A percentile compares a stretch with the other conserved stretches of the same genome.
Conservation (phyloP, 495 filamentous ascomycete genomes). For the Penicillium arizonense region DNA sequence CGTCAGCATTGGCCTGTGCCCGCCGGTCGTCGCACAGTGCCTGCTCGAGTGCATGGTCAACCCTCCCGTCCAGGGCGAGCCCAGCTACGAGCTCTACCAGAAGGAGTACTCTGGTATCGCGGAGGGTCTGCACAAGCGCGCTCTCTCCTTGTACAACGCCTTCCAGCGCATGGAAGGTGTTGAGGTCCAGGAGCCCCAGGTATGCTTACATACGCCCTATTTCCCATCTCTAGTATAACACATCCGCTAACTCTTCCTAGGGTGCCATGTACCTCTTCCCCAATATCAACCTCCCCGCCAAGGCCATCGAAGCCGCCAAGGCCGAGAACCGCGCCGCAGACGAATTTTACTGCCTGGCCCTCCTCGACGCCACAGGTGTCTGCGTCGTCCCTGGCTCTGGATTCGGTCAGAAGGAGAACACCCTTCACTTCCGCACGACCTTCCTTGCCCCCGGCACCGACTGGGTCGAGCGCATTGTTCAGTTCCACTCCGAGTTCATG, state of each 20-base stretch:
- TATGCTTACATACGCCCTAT: conserved; percentile 17
- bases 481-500: conserved; percentile 93
- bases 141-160: conserved; percentile 79
- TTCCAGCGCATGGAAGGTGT: conserved; percentile 96
- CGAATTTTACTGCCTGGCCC: conserved; percentile 87
- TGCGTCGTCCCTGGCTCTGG: conserved; percentile 90
- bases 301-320: conserved; percentile 72
- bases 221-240: background rate
- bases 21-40: conserved; percentile 93
- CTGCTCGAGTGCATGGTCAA: conserved; percentile 97
- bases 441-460: conserved; percentile 95
- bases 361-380: conserved; percentile 94
- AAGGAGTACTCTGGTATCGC: conserved; percentile 81
- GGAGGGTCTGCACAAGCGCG: conserved; percentile 70
- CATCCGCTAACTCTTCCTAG: conserved; percentile 36
- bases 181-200: conserved; percentile 75
- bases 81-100: conserved; percentile 77
- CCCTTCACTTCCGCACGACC: conserved; percentile 92
- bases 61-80: conserved; percentile 78
- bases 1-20: conserved; percentile 90
- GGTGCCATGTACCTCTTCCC: conserved; percentile 99
- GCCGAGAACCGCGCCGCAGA: conserved; percentile 74
- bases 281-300: conserved; percentile 72
- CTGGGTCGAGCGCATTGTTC: conserved; percentile 83
- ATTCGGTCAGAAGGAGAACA: conserved; percentile 91